These are phyloP conservation scores for Pseudovirgaria hyperparasitica DNA, from an alignment of 2,329 filamentous ascomycete species.

Conservation along the genomic window DNA sequence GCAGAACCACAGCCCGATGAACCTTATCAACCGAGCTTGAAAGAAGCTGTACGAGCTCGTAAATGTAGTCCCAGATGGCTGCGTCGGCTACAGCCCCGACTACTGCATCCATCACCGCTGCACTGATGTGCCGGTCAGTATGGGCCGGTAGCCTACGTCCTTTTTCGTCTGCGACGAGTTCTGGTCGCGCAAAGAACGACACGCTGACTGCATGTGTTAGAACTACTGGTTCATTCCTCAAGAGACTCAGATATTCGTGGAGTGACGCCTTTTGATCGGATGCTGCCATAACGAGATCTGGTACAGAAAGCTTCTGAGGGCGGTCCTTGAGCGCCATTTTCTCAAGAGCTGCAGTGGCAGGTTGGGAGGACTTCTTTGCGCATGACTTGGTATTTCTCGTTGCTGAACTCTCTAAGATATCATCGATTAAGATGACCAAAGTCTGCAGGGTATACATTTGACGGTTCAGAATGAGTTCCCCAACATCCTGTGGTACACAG, in stretches of 20 bases:
- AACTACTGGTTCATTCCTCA: slow-evolving; percentile 7
- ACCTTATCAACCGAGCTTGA: slow-evolving; percentile 14
- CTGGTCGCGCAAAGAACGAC: slow-evolving; percentile 28
- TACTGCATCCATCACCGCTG: slow-evolving; percentile 29
- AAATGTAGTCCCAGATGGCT: slow-evolving; percentile 31
- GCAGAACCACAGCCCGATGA: slow-evolving; percentile 24
- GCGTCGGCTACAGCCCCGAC: slow-evolving; percentile 22
- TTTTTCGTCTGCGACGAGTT: slow-evolving; percentile 33
- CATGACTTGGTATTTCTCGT: slow-evolving; percentile 12
- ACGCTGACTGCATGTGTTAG: slow-evolving; percentile 17
- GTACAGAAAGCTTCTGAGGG: slow-evolving; percentile 17
- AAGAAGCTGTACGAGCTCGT: slow-evolving; percentile 24
- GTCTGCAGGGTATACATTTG: slow-evolving; percentile 24
- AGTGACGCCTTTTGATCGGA: slow-evolving; percentile 21
- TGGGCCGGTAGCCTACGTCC: slow-evolving; percentile 25
- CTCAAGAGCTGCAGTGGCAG: slow-evolving; percentile 16
- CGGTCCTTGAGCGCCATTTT: slow-evolving; percentile 18
- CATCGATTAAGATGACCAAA: slow-evolving; percentile 31
- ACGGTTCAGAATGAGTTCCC: slow-evolving; percentile 26
- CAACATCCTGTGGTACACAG: slow-evolving; percentile 10
- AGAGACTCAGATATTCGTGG: slow-evolving; percentile 24
- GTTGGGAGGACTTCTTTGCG: slow-evolving; percentile 19
- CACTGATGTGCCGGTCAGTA: slow-evolving; percentile 32
- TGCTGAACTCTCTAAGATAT: slow-evolving; percentile 29
- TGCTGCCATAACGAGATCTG: slow-evolving; percentile 17